These are phyloP conservation scores for Ganoderma leucocontextum DNA, from an alignment of 1,284 basidiomycete species.

Conservation along the genomic window DNA sequence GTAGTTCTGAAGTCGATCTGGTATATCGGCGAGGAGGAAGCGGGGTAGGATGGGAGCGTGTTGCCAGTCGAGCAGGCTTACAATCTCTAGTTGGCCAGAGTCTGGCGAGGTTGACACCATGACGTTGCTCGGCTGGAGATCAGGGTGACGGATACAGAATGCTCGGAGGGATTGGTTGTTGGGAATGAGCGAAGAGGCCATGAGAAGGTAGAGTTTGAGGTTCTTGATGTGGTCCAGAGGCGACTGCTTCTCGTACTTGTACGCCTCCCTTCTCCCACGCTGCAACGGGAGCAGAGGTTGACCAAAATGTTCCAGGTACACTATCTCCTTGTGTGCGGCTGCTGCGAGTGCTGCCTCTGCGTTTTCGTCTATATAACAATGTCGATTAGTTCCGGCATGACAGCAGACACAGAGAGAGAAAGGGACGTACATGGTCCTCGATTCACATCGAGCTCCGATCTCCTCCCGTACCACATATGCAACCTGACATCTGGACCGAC, in stretches of 20 bases:
- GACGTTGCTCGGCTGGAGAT: conserved; percentile 50
- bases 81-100: conserved; percentile 39
- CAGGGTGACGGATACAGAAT: conserved; percentile 49
- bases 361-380: conserved; percentile 48
- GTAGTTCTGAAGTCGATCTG: conserved; percentile 53
- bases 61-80: conserved; percentile 54
- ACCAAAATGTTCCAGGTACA: conserved; percentile 58
- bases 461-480: conserved; percentile 56
- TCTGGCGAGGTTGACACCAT: conserved; percentile 44
- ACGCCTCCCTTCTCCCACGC: conserved; percentile 52
- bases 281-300: conserved; percentile 56
- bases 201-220: conserved; percentile 46
- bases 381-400: conserved; percentile 41
- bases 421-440: conserved; percentile 59
- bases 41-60: conserved; percentile 54
- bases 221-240: conserved; percentile 52
- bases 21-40: conserved; percentile 57
- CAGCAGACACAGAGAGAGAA: conserved; percentile 36
- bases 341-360: conserved; percentile 53
- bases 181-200: conserved; percentile 49
- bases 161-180: conserved; percentile 39
- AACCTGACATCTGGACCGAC: conserved; percentile 55
- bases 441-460: conserved; percentile 54
- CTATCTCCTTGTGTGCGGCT: conserved; percentile 57
- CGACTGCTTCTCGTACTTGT: conserved; percentile 59